Evolutionary conservation across 768 basidiomycete species (phyloP).

Genomic region (Rhodotorula babjevae): DNA sequence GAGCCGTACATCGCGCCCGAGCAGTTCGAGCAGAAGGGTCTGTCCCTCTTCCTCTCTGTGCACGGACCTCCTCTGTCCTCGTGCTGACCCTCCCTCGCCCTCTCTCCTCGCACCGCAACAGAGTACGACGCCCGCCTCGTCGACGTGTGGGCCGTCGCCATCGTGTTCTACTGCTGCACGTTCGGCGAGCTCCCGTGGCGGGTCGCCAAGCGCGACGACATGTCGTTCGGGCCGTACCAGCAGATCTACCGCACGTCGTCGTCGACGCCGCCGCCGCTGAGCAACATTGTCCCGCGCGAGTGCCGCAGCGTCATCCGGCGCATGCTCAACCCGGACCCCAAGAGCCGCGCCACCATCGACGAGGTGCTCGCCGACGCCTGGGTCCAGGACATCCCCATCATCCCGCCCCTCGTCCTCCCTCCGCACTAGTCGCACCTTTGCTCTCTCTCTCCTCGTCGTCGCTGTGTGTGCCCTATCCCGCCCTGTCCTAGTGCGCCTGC

Average conservation of each 20-base stretch:
- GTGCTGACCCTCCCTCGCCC: not conserved
- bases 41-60: conserved; percentile 48
- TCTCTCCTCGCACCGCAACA: conserved; percentile 46
- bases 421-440: too few species aligned
- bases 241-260: conserved; percentile 44
- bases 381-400: conserved; percentile 8
- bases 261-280: conserved; percentile 50
- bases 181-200: conserved; percentile 99
- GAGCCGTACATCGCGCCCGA: conserved; percentile 99
- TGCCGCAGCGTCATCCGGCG: conserved; percentile 76
- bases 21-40: conserved; percentile 93
- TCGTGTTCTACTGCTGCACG: conserved; percentile 95
- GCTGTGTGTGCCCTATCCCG: not conserved
- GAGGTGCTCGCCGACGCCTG: conserved; percentile 56
- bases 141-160: conserved; percentile 93
- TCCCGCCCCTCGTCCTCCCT: not conserved
- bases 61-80: not conserved
- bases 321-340: conserved; percentile 95
- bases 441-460: too few species aligned
- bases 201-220: conserved; percentile 76
- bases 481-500: too few species aligned
- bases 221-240: conserved; percentile 72
- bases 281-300: conserved; percentile 78
- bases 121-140: conserved; percentile 96
- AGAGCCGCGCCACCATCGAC: conserved; percentile 67